Percentiles rank a stretch among this genome's conserved stretches.
These are phyloP conservation scores for Aspergillus cristatus DNA, from an alignment of 495 filamentous ascomycete genomes.

Conservation along the genomic window DNA sequence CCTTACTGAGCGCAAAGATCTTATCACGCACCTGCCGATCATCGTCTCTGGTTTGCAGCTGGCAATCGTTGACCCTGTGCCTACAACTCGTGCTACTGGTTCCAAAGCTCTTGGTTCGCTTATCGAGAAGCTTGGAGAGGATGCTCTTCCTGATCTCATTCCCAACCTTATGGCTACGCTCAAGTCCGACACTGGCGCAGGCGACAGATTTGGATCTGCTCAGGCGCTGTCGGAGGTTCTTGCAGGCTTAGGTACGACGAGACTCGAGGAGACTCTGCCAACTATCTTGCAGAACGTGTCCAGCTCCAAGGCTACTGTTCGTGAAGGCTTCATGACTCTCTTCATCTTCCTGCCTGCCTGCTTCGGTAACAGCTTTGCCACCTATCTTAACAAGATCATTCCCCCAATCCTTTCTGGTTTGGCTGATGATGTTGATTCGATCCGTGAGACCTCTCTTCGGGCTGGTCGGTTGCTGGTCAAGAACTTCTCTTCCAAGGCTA, in stretches of 20 bases:
- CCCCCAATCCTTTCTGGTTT: constrained; percentile 90
- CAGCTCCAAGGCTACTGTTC: constrained; percentile 79
- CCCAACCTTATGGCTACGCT: constrained; percentile 94
- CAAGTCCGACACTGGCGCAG: constrained; percentile 93
- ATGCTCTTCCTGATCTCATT: constrained; percentile 92
- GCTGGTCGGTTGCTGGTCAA: constrained; percentile 92
- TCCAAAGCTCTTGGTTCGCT: constrained; percentile 92
- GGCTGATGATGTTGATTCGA: constrained; percentile 91
- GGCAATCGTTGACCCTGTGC: constrained; percentile 90
- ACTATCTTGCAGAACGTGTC: constrained; percentile 94
- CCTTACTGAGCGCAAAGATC: constrained; percentile 90
- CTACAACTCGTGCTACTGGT: constrained; percentile 91
- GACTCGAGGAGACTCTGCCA: constrained; percentile 90
- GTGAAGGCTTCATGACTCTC: constrained; percentile 98
- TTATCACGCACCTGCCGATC: constrained; percentile 83
- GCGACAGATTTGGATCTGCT: constrained; percentile 89
- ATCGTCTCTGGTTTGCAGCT: constrained; percentile 82
- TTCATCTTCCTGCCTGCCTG: constrained; percentile 99
- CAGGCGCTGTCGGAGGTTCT: constrained; percentile 96
- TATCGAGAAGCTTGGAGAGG: constrained; percentile 94
- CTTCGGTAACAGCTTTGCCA: constrained; percentile 96
- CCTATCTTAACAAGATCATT: constrained; percentile 92
- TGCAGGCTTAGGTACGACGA: constrained; percentile 82
- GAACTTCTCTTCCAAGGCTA: constrained; percentile 91
- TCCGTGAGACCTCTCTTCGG: constrained; percentile 85